Conservation (phyloP, 1,284 basidiomycete species). For the Veloboletus limbatus region DNA sequence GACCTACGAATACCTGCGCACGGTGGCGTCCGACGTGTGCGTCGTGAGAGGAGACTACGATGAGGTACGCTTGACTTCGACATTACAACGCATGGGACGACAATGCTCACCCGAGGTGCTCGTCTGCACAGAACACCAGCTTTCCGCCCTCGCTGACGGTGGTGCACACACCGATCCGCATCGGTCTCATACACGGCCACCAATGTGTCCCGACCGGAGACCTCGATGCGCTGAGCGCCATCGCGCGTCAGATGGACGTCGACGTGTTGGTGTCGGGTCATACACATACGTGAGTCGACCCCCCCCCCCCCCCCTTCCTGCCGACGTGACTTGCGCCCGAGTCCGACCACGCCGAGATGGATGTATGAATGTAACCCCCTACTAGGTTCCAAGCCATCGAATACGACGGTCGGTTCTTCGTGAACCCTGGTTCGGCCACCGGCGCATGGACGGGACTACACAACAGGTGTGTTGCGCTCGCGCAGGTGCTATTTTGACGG, state of each 20-base stretch:
- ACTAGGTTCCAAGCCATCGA: conserved; percentile 90
- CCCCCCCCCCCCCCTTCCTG: neutral
- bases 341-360: neutral
- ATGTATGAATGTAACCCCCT: no score
- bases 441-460: conserved; percentile 87
- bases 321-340: neutral
- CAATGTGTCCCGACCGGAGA: conserved; percentile 93
- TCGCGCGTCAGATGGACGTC: conserved; percentile 95
- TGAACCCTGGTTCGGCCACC: conserved; percentile 94
- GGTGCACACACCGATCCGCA: conserved; percentile 83
- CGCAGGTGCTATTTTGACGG: conserved; percentile 1
- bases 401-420: conserved; percentile 88
- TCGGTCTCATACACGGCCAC: conserved; percentile 94
- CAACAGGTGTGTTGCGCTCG: conserved; percentile 50
- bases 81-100: neutral
- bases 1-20: conserved; percentile 95
- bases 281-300: conserved; percentile 78
- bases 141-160: conserved; percentile 86
- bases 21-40: conserved; percentile 93
- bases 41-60: conserved; percentile 96
- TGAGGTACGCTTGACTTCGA: conserved; percentile 56
- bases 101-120: conserved; percentile 11
- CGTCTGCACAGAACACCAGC: conserved; percentile 47
- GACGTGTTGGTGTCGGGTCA: conserved; percentile 94
- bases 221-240: conserved; percentile 80